Base-by-base conservation (phyloP, 306 rosid species). In the Gillenia trifoliata region DNA sequence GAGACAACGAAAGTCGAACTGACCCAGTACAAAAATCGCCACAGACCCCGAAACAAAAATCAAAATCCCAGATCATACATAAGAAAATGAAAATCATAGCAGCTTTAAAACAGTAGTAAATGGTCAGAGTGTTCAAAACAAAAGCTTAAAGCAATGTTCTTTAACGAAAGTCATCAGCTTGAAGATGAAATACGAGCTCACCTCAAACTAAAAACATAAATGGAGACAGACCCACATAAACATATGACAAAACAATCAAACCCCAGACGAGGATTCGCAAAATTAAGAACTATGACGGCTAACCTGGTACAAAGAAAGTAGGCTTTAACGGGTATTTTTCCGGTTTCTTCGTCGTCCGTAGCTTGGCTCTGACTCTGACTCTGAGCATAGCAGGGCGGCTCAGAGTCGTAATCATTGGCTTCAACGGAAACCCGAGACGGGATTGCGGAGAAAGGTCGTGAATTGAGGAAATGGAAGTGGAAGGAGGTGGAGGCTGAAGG, bases 231-330 rank as follows among this genome's bases (percentile, higher is more conserved):
- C 75, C 85, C 62, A 41, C 26, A 38, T 31, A 10, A n/a, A 3
- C 4, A 81, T 67, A 43, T 1, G 4, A 50, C 28, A 13, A 2
- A 70, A 72, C 1, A 72, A 78, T 8, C 17, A 57, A 67, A 57
- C 57, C 64, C 71, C 64, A 3, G 33, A 56, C 28, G 63, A 22
- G 5, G 83, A 75, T 77, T 70, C 29, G 68, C 47, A 41, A 6
- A 76, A 80, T 50, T 43, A 64, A 66, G 26, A 70, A 3, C 19
- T 57, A 45, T 3, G 16, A 36, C 7, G 40, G 67, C 84, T 26
- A 78, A 91, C 97, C 97, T 94, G 78, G 98, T 94, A 60, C 89
- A 94, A 13, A 94, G 93, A 73, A 94, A 94, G 75, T 76, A 94
- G 3, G 97, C 97, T 75, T 94, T 94, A 70, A 92, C 78, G 62